phyloP scores from a whole-genome alignment of 352 stramenopile genomes.

The Globisporangium acanthophoron region DNA sequence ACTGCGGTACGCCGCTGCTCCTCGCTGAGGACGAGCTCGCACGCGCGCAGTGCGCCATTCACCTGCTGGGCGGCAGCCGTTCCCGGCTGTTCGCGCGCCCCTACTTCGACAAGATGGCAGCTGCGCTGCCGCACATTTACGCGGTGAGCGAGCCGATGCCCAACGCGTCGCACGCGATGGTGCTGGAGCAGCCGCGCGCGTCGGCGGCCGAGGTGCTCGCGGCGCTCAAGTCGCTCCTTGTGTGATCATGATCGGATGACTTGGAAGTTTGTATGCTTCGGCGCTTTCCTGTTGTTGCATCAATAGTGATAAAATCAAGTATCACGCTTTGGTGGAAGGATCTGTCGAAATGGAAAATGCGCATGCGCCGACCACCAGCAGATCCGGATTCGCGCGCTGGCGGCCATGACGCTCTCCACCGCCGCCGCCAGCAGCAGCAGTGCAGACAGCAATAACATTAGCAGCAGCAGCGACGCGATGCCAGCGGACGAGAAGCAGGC shows the following conservation, averaged over 20 bases:
- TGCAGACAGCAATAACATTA: not conserved
- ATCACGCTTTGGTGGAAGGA: not conserved
- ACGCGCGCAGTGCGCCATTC: constrained; percentile 19
- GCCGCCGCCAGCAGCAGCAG: not conserved
- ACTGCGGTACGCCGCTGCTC: constrained; percentile 15
- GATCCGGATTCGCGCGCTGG: not conserved
- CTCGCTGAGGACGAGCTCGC: constrained; percentile 26
- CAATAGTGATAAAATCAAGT: not conserved
- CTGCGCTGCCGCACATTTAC: constrained; percentile 21
- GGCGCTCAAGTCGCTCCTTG: too few relatives aligned
- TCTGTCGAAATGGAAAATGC: not conserved
- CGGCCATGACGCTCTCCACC: not conserved
- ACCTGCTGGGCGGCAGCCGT: constrained; percentile 22
- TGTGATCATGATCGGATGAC: too few relatives aligned
- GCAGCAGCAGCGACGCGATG: not conserved
- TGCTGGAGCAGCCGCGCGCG: constrained; percentile 23
- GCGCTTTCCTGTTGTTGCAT: too few relatives aligned
- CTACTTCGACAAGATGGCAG: constrained; percentile 10
- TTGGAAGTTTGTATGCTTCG: too few relatives aligned
- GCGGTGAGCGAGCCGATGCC: constrained; percentile 14
- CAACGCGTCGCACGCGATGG: constrained; percentile 32
- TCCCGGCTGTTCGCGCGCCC: constrained; percentile 21
- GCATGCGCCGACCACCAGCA: not conserved
- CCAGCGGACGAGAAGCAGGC: not conserved
- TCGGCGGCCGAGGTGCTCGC: too few relatives aligned